These are phyloP conservation scores for Cyclotella choctawhatcheeana DNA, from an alignment of 108 stramenopile genomes.

Conservation along the genomic window DNA sequence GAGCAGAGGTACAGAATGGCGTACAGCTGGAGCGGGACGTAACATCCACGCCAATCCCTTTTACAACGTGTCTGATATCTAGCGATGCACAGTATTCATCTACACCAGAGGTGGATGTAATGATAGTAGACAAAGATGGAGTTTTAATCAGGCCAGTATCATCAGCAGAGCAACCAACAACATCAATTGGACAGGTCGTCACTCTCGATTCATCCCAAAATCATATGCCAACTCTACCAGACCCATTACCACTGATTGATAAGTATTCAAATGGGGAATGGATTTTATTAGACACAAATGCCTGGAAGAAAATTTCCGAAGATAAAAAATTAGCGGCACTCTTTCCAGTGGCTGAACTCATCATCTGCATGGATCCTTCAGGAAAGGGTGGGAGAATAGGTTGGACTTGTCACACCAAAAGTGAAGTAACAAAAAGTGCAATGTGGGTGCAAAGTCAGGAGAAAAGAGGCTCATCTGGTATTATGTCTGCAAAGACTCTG, in stretches of 20 bases:
- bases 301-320: slow-evolving; percentile 2
- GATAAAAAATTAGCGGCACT: neutral
- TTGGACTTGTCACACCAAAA: slow-evolving; percentile 12
- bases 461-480: neutral
- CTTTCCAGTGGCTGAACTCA: neutral
- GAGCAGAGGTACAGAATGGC: neutral
- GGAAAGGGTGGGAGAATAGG: slow-evolving; percentile 4
- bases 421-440: slow-evolving; percentile 13
- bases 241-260: slow-evolving; percentile 4
- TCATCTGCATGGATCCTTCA: neutral
- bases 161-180: neutral
- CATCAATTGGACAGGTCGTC: neutral
- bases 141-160: neutral
- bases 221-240: slow-evolving; percentile 4
- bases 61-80: slow-evolving; percentile 10
- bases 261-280: slow-evolving; percentile 11
- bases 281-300: slow-evolving; percentile 7
- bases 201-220: slow-evolving; percentile 3
- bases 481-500: slow-evolving; percentile 5
- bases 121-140: slow-evolving; percentile 7
- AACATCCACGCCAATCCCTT: neutral
- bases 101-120: neutral
- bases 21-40: neutral
- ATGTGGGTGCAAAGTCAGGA: slow-evolving; percentile 10
- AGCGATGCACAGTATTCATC: neutral